Evolutionary conservation across 768 basidiomycete species (phyloP).

Genomic region (Thelephora aurantiotincta): DNA sequence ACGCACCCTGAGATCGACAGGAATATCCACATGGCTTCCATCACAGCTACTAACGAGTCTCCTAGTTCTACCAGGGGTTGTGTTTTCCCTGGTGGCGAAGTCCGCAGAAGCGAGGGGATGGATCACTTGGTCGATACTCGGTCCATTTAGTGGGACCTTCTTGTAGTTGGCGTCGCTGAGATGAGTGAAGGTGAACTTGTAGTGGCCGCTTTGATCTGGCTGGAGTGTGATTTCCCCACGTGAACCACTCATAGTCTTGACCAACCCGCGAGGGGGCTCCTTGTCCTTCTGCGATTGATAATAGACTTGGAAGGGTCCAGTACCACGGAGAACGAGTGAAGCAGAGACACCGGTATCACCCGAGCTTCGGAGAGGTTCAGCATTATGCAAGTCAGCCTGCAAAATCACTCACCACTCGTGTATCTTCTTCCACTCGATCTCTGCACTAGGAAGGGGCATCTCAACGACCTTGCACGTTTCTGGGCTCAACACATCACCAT

Average conservation of each 20-base stretch:
- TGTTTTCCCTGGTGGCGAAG: slow-evolving; percentile 30
- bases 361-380: slow-evolving; percentile 32
- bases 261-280: slow-evolving; percentile 42
- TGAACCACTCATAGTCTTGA: slow-evolving; percentile 48
- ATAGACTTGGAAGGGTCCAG: slow-evolving; percentile 76
- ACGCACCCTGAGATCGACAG: slow-evolving; percentile 67
- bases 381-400: neutral
- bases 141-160: slow-evolving; percentile 56
- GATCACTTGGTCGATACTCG: slow-evolving; percentile 75
- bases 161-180: slow-evolving; percentile 80
- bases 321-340: slow-evolving; percentile 74
- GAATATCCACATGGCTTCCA: slow-evolving; percentile 59
- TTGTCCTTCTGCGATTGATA: slow-evolving; percentile 65
- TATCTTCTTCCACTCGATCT: slow-evolving; percentile 80
- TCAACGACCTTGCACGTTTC: slow-evolving; percentile 68
- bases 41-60: slow-evolving; percentile 63
- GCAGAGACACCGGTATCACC: slow-evolving; percentile 88
- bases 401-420: slow-evolving; percentile 62
- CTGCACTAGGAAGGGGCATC: slow-evolving; percentile 62
- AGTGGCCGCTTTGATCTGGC: slow-evolving; percentile 82
- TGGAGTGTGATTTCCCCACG: slow-evolving; percentile 74
- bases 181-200: slow-evolving; percentile 66
- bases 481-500: slow-evolving; percentile 74
- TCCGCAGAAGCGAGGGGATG: slow-evolving; percentile 78
- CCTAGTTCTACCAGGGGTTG: slow-evolving; percentile 29